Base-by-base conservation (phyloP, 257 asterid genomes). In the Leonotis leonurus region DNA sequence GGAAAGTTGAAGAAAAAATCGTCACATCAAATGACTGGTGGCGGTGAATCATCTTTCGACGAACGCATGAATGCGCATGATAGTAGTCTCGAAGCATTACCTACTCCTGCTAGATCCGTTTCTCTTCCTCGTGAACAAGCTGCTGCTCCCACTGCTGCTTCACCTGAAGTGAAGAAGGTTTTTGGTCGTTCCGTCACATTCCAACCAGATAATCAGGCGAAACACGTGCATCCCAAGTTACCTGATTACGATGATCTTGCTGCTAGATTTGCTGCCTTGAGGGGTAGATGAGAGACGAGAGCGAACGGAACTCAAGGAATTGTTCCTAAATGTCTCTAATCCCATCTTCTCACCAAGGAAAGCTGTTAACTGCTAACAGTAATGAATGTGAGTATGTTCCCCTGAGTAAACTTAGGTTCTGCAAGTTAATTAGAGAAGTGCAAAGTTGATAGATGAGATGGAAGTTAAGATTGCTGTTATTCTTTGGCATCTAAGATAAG, bases 181-280 rank as follows among this genome's bases (percentile, higher is more conserved):
- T 78, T 74, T 21, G 60, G 75, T 45, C 97, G 97, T 27, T 85
- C 87, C 29, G 83, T 80, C 71, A 80, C 95, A 12, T 83, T 85
- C 73, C 94, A 87, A 76, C 83, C 84, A 2, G 96, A 85, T 72
- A 78, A 72, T 64, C 95, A 77, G 76, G 88, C 91, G 22, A 72
- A 63, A 11, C 97, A 89, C 39, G 99, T 93, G 78, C 99, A 93
- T 74, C 97, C 97, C 46, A 93, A 93, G 40, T 67, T 93, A 63
- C 99, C 99, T 6, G 89, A 93, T 65, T 93, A 93, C 10, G 96
- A 93, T 55, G 96, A 93, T 80, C 77, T 93, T 72, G 91, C 95
- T 51, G 96, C 96, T 16, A 80, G 86, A 32, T 87, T 93, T 75
- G 88, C 99, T 51, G 93, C 99, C 44, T 64, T 93, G 60, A 87